Base-by-base conservation (phyloP, 1,284 basidiomycete species). In the Schizophyllum commune region DNA sequence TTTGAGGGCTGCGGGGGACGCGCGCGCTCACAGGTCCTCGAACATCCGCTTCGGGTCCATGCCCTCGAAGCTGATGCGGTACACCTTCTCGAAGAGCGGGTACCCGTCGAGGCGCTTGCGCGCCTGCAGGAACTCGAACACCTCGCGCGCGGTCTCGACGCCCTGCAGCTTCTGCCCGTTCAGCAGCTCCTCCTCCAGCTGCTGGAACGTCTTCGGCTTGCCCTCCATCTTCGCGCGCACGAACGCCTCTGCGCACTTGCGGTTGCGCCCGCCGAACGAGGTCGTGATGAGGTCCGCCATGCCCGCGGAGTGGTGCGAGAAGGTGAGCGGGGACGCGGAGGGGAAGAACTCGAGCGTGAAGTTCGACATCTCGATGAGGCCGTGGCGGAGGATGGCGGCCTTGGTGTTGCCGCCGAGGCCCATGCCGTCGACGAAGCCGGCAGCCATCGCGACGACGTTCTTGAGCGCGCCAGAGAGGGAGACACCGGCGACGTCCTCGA, bases 211-310 rank as follows among this genome's bases (percentile, higher is more conserved):
- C 34, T 66, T 66, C 21, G 58, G 60, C 21, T 63, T 56, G 34
- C 52, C 57, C 21, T 60, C 59, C 55, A 47, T 52, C 11, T 57
- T 34, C 15, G 62, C 56, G 55, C 65, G 65, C 22, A 66, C 60
- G 55, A 62, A 66, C 8, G 65, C 65, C 58, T 66, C 65, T 7
- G 65, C 65, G 47, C 65, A 66, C 51, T 64, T 66, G 58, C 65
- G 65, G 55, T 66, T 66, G 51, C 65, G 61, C 21, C 65, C 65
- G 13, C 64, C 65, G 19, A 65, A 66, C 8, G 62, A 62, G 15
- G 65, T 65, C 32, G 65, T 66, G 39, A 66, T 66, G n/a, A 66
- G 60, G 59, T 66, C 65, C 11, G 65, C 65, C 47, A 66, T 61
- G 53, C 65, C 64, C 54, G 64, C 64, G n/a, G 64, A 65, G 55